Conservation (phyloP, 805 yeast species). For the Candida ficus region DNA sequence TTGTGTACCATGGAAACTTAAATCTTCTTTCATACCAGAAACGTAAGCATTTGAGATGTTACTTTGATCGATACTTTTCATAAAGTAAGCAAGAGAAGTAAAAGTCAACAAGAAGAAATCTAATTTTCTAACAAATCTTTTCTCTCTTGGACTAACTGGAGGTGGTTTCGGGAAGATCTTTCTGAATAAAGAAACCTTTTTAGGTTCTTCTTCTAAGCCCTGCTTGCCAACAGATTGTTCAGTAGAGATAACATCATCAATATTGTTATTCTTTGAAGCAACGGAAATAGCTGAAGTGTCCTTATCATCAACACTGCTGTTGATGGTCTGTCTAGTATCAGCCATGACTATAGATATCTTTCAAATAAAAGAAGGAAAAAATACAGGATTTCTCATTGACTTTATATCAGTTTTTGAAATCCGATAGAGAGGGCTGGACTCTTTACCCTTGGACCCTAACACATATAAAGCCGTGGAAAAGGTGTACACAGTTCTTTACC, state of each 20-base stretch:
- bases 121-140: conserved; percentile 8
- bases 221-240: neutral
- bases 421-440: no score
- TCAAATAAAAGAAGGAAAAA: no score
- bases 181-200: conserved; percentile 1
- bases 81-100: conserved; percentile 13
- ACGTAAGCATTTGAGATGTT: conserved; percentile 54
- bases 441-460: no score
- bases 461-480: no score
- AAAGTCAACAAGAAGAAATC: conserved; percentile 10
- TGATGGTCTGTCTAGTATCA: neutral
- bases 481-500: no score
- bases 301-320: neutral
- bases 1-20: conserved; percentile 23
- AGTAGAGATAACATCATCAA: neutral
- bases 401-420: no score
- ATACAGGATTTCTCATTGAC: no score
- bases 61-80: conserved; percentile 46
- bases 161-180: conserved; percentile 5
- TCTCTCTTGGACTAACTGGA: conserved; percentile 7
- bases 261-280: neutral
- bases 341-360: neutral
- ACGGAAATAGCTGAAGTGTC: neutral
- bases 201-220: neutral
- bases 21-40: conserved; percentile 39